These are phyloP conservation scores for Dactylellina sp. DNA, from an alignment of 2,329 filamentous ascomycete genomes.

Conservation along the genomic window DNA sequence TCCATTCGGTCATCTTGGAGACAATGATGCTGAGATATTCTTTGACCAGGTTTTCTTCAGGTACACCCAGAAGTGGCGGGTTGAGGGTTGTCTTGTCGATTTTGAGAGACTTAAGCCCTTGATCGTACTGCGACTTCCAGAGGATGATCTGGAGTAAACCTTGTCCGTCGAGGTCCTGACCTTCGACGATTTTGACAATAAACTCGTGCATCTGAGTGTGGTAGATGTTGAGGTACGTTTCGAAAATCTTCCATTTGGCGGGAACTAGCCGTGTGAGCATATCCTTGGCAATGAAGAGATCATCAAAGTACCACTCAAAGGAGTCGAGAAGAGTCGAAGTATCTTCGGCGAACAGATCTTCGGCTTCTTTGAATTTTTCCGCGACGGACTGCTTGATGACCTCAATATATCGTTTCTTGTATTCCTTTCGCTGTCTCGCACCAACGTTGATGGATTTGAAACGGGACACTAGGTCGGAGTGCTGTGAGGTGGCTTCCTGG, in stretches of 20 bases:
- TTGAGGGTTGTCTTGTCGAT: conserved; percentile 79
- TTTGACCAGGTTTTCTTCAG: conserved; percentile 87
- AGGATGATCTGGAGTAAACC: conserved; percentile 92
- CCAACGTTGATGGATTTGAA: conserved; percentile 94
- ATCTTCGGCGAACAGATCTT: conserved; percentile 83
- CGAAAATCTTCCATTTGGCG: conserved; percentile 95
- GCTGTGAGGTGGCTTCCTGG: conserved; percentile 93
- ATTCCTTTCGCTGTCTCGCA: conserved; percentile 89
- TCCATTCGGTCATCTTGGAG: conserved; percentile 95
- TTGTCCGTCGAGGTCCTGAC: conserved; percentile 83
- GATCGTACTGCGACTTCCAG: conserved; percentile 95
- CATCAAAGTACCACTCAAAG: conserved; percentile 97
- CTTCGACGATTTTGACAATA: conserved; percentile 82
- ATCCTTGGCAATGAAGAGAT: conserved; percentile 91
- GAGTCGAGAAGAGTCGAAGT: conserved; percentile 85
- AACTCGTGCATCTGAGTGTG: conserved; percentile 97
- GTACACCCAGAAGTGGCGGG: conserved; percentile 89
- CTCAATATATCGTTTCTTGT: conserved; percentile 94
- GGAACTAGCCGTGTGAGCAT: conserved; percentile 94
- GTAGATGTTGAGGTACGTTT: conserved; percentile 89
- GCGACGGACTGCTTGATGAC: conserved; percentile 80
- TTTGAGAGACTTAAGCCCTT: conserved; percentile 92
- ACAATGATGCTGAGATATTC: conserved; percentile 97
- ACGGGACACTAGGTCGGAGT: conserved; percentile 83
- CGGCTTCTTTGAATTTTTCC: conserved; percentile 77